phyloP scores from a whole-genome alignment of 2,329 filamentous ascomycete genomes.

The Fusarium staphyleae region DNA sequence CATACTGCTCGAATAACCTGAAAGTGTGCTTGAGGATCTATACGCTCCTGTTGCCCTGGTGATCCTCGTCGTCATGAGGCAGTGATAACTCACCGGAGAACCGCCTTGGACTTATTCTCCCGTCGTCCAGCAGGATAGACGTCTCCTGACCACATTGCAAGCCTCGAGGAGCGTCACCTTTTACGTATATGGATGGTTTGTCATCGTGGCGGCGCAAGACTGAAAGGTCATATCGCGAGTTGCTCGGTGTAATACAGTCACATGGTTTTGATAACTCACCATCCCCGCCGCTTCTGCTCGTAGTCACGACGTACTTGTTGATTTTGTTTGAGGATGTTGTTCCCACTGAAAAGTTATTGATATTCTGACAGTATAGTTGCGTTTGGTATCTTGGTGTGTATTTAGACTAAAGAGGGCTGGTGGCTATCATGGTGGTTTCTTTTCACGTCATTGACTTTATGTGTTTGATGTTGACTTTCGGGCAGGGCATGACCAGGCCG shows the following conservation, averaged over 20 bases:
- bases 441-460: conserved; percentile 30
- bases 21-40: conserved; percentile 73
- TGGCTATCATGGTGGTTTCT: conserved; percentile 1
- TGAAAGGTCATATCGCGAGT: conserved; percentile 26
- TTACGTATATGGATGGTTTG: conserved; percentile 70
- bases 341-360: neutral
- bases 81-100: conserved; percentile 41
- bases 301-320: conserved; percentile 61
- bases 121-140: conserved; percentile 67
- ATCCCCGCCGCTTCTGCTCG: conserved; percentile 70
- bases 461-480: neutral
- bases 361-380: neutral
- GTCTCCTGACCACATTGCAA: conserved; percentile 67
- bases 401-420: neutral
- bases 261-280: conserved; percentile 45
- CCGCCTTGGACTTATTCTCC: conserved; percentile 71
- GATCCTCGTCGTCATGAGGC: neutral
- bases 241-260: neutral
- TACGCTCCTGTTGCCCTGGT: neutral
- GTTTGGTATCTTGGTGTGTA: neutral
- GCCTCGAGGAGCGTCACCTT: conserved; percentile 69
- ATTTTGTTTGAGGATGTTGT: conserved; percentile 12
- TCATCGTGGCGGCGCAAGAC: conserved; percentile 72
- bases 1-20: conserved; percentile 67
- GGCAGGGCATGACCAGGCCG: neutral